Base-by-base conservation (phyloP, 1,139 yeast genomes). In the Taiozyma sp. region DNA sequence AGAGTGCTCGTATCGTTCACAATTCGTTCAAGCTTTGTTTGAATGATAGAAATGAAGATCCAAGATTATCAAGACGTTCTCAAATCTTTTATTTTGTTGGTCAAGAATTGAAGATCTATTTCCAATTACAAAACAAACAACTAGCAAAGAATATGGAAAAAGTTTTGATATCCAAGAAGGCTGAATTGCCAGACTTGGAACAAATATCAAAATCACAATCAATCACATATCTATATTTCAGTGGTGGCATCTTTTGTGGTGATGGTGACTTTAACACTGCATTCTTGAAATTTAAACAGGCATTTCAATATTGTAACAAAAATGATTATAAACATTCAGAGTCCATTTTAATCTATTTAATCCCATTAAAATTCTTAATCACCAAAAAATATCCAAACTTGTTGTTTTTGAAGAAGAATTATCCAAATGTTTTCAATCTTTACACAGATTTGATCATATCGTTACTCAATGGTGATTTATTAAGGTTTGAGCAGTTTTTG, bases 91-190 rank as follows among this genome's bases (percentile, higher is more conserved):
- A 79, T 65, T 86, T 91, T 65, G 81, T 90, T 43, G 85, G 87
- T 39, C 77, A 84, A 54, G 78, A 92, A 54, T 81, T 92, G 63
- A 81, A 81, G 59, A 75, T 87, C 19, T 92, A 91, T 70, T 84
- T 87, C 70, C 74, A 75, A 60, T 73, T 91, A 61, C 77, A 80
- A 51, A 88, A 87, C 60, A 73, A 81, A 47, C 90, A 91, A 55
- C 77, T 91, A 62, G 95, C 96, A 19, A 84, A 84, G 59, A 87
- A 90, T 50, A 77, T 90, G 52, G 83, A 89, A 53, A 84, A 84
- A 65, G 97, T 92, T 2, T 70, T 91, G 45, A 76, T 73, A 38
- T 80, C 83, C 6, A 79, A 84, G 53, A 65, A 76, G 22, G 70
- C 70, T 19, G 81, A 79, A 42, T 70, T 87, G 55, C 84, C 88